Evolutionary conservation across 257 asterid genomes (phyloP).

Genomic region (Jaltomata sinuosa): DNA sequence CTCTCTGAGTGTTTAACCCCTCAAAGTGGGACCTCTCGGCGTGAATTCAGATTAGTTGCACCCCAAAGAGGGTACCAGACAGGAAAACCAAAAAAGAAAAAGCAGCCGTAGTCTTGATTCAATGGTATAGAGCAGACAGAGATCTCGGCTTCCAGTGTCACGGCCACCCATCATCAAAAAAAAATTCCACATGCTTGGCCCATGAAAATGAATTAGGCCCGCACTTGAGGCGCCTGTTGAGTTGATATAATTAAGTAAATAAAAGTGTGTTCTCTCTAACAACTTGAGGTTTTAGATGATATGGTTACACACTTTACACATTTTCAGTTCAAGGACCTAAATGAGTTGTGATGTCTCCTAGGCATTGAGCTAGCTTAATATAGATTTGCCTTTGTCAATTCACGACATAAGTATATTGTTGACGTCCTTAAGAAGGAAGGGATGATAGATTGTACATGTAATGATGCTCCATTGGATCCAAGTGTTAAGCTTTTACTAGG

Average conservation of each 20-base stretch:
- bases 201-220: background rate
- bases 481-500: background rate
- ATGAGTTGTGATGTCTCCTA: background rate
- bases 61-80: background rate
- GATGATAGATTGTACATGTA: background rate
- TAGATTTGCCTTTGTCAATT: background rate
- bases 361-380: background rate
- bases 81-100: background rate
- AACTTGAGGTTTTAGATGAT: background rate
- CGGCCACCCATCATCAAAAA: background rate
- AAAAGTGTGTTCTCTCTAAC: background rate
- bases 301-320: background rate
- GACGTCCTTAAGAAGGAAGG: background rate
- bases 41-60: background rate
- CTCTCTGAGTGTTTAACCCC: background rate
- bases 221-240: background rate
- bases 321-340: background rate
- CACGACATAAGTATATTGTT: background rate
- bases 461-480: background rate
- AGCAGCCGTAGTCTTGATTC: background rate
- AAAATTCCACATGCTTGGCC: background rate
- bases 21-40: background rate
- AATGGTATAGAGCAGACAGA: background rate
- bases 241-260: background rate
- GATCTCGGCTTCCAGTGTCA: background rate